A percentile compares a stretch with the other conserved stretches of the same genome.
Conservation (phyloP, 2,329 filamentous ascomycete species). For the Colletotrichum cuscutae region DNA sequence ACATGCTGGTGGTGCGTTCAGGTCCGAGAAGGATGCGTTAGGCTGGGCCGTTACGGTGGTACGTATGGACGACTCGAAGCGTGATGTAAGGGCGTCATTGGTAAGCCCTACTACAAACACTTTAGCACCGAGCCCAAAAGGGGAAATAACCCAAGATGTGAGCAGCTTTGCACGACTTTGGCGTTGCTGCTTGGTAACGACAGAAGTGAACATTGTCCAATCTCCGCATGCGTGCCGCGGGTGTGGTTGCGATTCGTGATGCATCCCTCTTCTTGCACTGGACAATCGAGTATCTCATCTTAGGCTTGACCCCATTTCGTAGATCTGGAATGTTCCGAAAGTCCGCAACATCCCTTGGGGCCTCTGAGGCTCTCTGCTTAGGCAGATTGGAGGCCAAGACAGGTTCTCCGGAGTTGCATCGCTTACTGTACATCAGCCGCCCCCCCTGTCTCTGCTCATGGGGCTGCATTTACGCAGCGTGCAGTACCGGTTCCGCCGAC, state of each 20-base stretch:
- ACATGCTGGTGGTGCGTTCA: constrained; percentile 11
- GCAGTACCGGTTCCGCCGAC: constrained; percentile 30
- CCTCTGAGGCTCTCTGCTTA: constrained; percentile 15
- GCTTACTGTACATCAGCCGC: constrained; percentile 15
- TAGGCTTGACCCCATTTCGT: neutral
- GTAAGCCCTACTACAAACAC: constrained; percentile 18
- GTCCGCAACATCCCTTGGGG: constrained; percentile 27
- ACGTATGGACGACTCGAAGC: neutral
- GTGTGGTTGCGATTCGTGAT: neutral
- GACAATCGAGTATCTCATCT: neutral
- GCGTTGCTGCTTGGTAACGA: constrained; percentile 31
- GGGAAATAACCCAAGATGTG: neutral
- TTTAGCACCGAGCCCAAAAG: constrained; percentile 16
- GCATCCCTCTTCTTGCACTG: neutral
- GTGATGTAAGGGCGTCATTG: constrained; percentile 23
- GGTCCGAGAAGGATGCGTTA: constrained; percentile 26
- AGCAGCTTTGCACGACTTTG: constrained; percentile 1
- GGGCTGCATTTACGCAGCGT: neutral
- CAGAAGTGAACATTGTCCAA: neutral
- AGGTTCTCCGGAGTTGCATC: neutral
- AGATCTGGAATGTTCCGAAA: constrained; percentile 25
- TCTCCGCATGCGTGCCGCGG: constrained; percentile 24
- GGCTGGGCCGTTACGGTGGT: constrained; percentile 16
- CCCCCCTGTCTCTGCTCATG: constrained; percentile 2
- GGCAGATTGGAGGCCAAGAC: neutral